Evolutionary conservation across 2,329 filamentous ascomycete genomes (phyloP), one percentile per base, ranked within the genome.

Genomic region (Dothidotthia symphoricarpi): DNA sequence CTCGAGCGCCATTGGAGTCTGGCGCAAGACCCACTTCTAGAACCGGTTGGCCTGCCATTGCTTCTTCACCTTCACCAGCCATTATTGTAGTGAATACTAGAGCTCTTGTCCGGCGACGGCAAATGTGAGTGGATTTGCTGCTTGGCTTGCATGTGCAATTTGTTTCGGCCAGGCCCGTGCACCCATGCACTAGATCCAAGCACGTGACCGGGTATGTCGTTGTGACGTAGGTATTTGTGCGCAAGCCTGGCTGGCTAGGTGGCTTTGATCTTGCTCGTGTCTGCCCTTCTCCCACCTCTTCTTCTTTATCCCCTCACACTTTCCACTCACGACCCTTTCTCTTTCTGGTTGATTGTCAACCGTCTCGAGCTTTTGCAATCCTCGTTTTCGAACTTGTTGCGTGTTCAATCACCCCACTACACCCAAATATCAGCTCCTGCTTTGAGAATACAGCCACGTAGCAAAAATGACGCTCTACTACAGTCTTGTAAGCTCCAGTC

Each of bases 401-500:
- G 27, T 26, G 33, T 40, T 31, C 53, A 47, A 53, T 22, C 9
- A 49, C 51, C 49, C 55, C 44, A 54, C 33, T 40, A 36, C 40
- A 55, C 47, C 52, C 44, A 52, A 49, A 49, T 43, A 36, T 41
- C 43, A 43, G 45, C 41, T n/a, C n/a, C 38, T 36, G 31, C 31
- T 35, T 28, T 41, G 40, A 47, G 34, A 45, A 53, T 38, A 49
- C 43, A 53, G 56, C 44, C 53, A 66, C 47, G 52, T 55, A 60
- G 67, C 64, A 69, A 78, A 57, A 52, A 84, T 84, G 81, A 84
- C 81, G 63, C 79, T 84, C 62, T 84, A 84, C 70, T 83, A 82
- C 74, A 82, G 76, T 59, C 71, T 83, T 43, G 80, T 82, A 75
- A 64, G 78, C 73, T 40, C 29, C 25, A 26, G 16, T 32, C 17